Conservation (phyloP, 2,329 filamentous ascomycete genomes). For the Aspergillus neoniger region DNA sequence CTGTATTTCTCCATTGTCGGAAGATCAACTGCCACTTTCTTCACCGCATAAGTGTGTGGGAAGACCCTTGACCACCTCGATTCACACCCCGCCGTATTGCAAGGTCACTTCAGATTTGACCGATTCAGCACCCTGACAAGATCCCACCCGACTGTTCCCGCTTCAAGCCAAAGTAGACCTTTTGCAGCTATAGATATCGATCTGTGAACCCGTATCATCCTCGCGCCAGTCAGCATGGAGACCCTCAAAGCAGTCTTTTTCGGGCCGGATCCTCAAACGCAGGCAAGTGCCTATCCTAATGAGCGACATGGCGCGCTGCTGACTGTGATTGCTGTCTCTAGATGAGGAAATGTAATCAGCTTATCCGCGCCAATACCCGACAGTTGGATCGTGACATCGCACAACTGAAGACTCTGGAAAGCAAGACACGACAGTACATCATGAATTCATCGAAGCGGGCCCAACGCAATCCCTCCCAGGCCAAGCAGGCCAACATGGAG, state of each 20-base stretch:
- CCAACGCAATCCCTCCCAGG: conserved; percentile 75
- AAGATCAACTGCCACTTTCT: background rate
- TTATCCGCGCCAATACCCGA: conserved; percentile 86
- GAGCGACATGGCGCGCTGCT: conserved; percentile 8
- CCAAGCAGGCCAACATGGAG: conserved; percentile 77
- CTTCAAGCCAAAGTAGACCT: background rate
- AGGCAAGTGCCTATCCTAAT: conserved; percentile 59
- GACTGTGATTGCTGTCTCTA: conserved; percentile 42
- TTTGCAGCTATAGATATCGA: background rate
- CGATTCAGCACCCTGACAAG: background rate
- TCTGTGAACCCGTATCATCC: background rate
- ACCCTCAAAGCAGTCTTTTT: conserved; percentile 81
- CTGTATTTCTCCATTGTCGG: too few species aligned
- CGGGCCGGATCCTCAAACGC: conserved; percentile 88
- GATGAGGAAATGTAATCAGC: conserved; percentile 92
- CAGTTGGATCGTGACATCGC: conserved; percentile 92
- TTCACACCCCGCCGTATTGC: conserved; percentile 1
- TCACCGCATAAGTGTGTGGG: background rate
- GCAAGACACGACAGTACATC: conserved; percentile 83
- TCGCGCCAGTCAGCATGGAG: conserved; percentile 66
- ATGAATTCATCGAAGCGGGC: conserved; percentile 78
- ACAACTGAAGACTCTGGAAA: conserved; percentile 74
- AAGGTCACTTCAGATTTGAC: conserved; percentile 7
- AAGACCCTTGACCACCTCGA: background rate
- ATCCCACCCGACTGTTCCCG: background rate